These are phyloP conservation scores for Haplosporangium sp. DNA, from an alignment of 371 early-diverging fungal genomes.

Conservation along the genomic window DNA sequence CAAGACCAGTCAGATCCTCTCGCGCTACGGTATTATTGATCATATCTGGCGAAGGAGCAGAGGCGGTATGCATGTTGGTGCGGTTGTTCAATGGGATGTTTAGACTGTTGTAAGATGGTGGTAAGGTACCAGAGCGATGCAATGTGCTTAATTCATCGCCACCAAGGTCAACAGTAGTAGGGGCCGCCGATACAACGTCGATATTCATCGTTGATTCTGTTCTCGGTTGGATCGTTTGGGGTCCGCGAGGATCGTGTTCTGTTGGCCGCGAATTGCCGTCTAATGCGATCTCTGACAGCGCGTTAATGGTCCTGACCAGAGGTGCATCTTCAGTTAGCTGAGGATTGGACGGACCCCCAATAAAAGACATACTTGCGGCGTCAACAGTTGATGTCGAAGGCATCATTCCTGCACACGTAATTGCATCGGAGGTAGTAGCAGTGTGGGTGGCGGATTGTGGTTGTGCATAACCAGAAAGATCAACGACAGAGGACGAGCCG, in stretches of 20 bases:
- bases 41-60: constrained; percentile 35
- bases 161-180: not conserved
- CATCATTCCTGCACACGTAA: not conserved
- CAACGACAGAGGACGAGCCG: constrained; percentile 13
- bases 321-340: constrained; percentile 24
- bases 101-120: constrained; percentile 50
- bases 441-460: not conserved
- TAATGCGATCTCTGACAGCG: not conserved
- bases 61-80: constrained; percentile 26
- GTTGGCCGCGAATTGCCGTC: constrained; percentile 25
- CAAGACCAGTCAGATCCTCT: not conserved
- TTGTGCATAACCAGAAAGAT: constrained; percentile 19
- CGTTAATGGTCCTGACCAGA: constrained; percentile 10
- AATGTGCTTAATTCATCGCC: not conserved
- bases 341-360: constrained; percentile 11
- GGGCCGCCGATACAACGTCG: not conserved
- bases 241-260: constrained; percentile 24
- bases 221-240: constrained; percentile 15
- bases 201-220: not conserved
- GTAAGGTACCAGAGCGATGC: constrained; percentile 25
- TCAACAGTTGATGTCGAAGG: not conserved
- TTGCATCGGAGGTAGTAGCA: constrained; percentile 1
- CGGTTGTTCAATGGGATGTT: constrained; percentile 27
- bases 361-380: not conserved
- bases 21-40: not conserved